Base-by-base conservation (phyloP, 345 rosid genomes). In the Aquilaria malaccensis region DNA sequence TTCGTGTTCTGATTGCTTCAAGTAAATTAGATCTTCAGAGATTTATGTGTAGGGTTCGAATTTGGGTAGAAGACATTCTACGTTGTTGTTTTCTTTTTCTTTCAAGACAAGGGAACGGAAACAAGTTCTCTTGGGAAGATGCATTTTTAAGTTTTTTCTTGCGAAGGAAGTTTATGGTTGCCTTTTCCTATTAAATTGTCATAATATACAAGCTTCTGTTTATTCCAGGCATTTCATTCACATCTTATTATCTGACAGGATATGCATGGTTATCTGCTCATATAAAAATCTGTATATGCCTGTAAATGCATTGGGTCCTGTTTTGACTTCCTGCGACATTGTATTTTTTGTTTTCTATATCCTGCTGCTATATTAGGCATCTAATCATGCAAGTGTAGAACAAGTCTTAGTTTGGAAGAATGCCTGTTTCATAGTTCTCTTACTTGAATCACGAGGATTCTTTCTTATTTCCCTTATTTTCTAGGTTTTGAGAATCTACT, bases 111-210 rank as follows among this genome's bases (percentile, higher is more conserved):
- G 22, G 22, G 22, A 22, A 22, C 1, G 93, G 85, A 65, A 75
- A 75, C 58, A 60, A 67, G 45, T 90, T 90, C 80, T 71, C 79
- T 11, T 88, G 96, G 97, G 81, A 77, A 69, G 93, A 88, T 55
- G 75, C 59, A 5, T 67, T 72, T 86, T 97, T 94, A 46, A 81
- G 91, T 70, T 64, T 50, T 69, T 29, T 46, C 15, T 33, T 33
- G 15, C 4, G 22, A 41, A 7, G 1, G 7, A 52, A 31, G 10
- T 48, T 33, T 33, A 45, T 30, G 33, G 9, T 13, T 60, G 49
- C 50, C 33, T 29, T 56, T 3, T 52, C 1, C 57, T 29, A 0
- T 33, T 29, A 22, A 30, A 45, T 14, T 41, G 33, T 45, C 4
- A n/a, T 31, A n/a, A 13, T 7, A 3, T 9, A 10, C 29, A 12